Percentiles rank a stretch among this genome's conserved stretches.
phyloP scores from a whole-genome alignment of 495 filamentous ascomycete species.

The Bombardia bombarda region DNA sequence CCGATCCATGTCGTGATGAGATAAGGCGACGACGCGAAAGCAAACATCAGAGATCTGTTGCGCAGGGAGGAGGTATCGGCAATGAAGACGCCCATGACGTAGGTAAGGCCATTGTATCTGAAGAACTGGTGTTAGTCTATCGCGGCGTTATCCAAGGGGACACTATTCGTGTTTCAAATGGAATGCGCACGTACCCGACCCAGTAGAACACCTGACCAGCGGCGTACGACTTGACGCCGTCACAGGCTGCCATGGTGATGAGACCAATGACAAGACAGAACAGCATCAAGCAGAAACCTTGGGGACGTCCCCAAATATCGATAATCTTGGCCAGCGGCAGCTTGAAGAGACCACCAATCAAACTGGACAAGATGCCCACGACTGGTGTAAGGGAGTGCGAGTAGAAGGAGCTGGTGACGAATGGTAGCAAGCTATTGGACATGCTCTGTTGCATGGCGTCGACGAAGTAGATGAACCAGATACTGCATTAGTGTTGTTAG shows the following conservation, averaged over 20 bases:
- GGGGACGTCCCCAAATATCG: constrained; percentile 55
- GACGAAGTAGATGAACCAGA: constrained; percentile 47
- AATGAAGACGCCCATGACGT: constrained; percentile 53
- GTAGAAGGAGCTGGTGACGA: constrained; percentile 39
- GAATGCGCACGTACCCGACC: constrained; percentile 29
- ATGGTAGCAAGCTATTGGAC: constrained; percentile 31
- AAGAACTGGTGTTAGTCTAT: constrained; percentile 8
- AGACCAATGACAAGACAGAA: constrained; percentile 36
- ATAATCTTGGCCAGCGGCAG: constrained; percentile 58
- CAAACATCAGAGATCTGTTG: constrained; percentile 56
- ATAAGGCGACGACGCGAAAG: constrained; percentile 56
- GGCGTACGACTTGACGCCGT: constrained; percentile 40
- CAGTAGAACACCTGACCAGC: constrained; percentile 48
- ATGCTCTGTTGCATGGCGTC: constrained; percentile 39
- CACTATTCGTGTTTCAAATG: neutral
- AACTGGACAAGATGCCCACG: constrained; percentile 38
- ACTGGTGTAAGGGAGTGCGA: constrained; percentile 41
- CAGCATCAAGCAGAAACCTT: constrained; percentile 32
- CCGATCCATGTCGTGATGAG: constrained; percentile 53
- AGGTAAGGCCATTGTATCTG: constrained; percentile 49
- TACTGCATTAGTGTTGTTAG: constrained; percentile 17
- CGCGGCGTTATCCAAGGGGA: constrained; percentile 10
- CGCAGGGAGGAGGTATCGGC: constrained; percentile 58
- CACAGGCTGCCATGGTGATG: constrained; percentile 44
- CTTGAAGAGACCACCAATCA: constrained; percentile 56